Evolutionary conservation across 163 green algal species (phyloP).

Genomic region (Volvox carteri): DNA sequence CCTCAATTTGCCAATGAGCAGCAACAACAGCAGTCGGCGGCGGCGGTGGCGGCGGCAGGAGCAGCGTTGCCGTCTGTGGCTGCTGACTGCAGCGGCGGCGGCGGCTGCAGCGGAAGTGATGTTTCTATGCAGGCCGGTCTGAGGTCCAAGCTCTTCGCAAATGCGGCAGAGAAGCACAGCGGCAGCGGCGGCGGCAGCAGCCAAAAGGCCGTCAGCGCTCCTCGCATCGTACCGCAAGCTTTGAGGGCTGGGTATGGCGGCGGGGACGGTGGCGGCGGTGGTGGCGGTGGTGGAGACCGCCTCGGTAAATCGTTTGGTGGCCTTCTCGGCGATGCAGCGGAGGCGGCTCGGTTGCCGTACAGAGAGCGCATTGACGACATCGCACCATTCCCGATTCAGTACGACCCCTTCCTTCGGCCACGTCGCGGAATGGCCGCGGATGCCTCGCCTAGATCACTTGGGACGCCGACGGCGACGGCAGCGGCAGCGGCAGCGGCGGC

Average conservation of each 20-base stretch:
- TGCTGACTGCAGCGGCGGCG: no score
- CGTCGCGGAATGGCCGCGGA: neutral
- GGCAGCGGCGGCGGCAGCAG: neutral
- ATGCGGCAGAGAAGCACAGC: neutral
- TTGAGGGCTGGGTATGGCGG: neutral
- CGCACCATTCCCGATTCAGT: neutral
- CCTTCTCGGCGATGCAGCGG: neutral
- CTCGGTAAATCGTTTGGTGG: neutral
- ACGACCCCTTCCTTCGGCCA: slow-evolving; percentile 1
- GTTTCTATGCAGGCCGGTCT: neutral
- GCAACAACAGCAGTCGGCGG: no score
- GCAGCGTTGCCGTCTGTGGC: neutral
- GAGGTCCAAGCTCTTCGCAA: neutral
- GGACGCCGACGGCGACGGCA: neutral
- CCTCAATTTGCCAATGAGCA: neutral
- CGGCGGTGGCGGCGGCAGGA: neutral
- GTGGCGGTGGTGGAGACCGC: neutral
- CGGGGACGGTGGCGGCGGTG: neutral
- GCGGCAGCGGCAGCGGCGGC: neutral
- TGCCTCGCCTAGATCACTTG: no score
- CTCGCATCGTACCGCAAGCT: neutral
- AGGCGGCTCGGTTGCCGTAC: slow-evolving; percentile 27
- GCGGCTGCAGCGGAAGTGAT: neutral
- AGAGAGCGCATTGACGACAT: neutral
- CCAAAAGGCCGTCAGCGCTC: neutral